Evolutionary conservation across 2,329 filamentous ascomycete species (phyloP), one percentile per base, ranked within the genome.

Genomic region (Aspergillus glaucus): DNA sequence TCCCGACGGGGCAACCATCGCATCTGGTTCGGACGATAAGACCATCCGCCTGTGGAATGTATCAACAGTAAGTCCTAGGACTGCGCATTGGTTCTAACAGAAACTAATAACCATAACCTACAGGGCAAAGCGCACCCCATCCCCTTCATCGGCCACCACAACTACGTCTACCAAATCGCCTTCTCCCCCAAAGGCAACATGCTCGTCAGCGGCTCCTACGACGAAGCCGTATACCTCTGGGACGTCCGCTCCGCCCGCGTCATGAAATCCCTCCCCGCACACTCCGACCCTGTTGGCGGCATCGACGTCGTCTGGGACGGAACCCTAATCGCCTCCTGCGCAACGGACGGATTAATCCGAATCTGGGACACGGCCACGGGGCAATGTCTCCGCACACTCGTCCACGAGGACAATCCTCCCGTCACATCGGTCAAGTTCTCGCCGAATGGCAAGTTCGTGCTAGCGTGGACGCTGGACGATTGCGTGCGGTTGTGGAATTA

Each of bases 111-210:
- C 3, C 10, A 30, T 30, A 4, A 1, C 2, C 19, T 21, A 36
- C 44, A 75, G 54, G 80, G 80, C 15, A 78, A 80, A 62, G 74
- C 79, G 24, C 77, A 83, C 47, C 78, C 79, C 0, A 77, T 74
- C 19, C 77, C 80, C 1, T 75, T 97, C 56, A 77, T 87, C 21
- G 92, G 93, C 2, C 93, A 98, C 62, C 90, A 96, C 68, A 97
- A 94, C 70, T 97, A 97, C 69, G 85, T 98, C 28, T 95, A 95
- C 70, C 89, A 86, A 45, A 76, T 98, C 30, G 90, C 91, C 5
- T 97, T 97, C 68, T 92, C 88, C n/a, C 93, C 93, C 1, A 97
- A 96, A 68, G 93, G 93, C 21, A 98, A 98, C 64, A 95, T 97
- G 64, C 80, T 98, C 30, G 93, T 91, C 14, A 94, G 88, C 56